Evolutionary conservation across 805 yeast species (phyloP).

Genomic region (Ogataea kodamae): DNA sequence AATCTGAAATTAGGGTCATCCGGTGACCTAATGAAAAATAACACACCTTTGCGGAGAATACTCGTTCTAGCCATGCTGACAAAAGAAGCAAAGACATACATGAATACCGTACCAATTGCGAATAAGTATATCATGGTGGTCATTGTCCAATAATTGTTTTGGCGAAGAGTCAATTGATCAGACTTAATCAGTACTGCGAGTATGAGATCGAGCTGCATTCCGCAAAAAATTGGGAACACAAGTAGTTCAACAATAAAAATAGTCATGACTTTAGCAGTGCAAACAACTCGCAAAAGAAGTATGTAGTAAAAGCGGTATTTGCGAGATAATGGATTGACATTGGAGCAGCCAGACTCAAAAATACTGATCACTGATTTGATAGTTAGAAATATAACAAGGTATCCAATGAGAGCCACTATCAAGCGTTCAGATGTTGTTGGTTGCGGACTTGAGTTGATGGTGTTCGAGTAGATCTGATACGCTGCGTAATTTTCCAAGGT

Average conservation of each 20-base stretch:
- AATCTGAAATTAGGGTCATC: slow-evolving; percentile 89
- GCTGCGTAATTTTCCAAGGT: no score
- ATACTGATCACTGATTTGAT: slow-evolving; percentile 21
- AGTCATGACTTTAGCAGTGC: slow-evolving; percentile 69
- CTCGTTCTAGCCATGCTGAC: slow-evolving; percentile 76
- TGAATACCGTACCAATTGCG: slow-evolving; percentile 75
- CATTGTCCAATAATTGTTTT: slow-evolving; percentile 1
- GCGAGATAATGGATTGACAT: slow-evolving; percentile 46
- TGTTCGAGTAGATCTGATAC: slow-evolving; percentile 17
- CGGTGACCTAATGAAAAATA: slow-evolving; percentile 89
- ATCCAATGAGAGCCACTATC: slow-evolving; percentile 21
- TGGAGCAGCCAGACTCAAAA: slow-evolving; percentile 30
- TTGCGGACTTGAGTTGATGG: slow-evolving; percentile 24
- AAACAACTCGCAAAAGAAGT: slow-evolving; percentile 48
- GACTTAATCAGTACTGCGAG: slow-evolving; percentile 51
- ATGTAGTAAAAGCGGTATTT: slow-evolving; percentile 49
- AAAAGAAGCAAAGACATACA: slow-evolving; percentile 82
- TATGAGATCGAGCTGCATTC: slow-evolving; percentile 68
- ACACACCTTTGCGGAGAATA: slow-evolving; percentile 81
- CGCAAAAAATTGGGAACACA: slow-evolving; percentile 86
- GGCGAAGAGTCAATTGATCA: slow-evolving; percentile 8
- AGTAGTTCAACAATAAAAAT: slow-evolving; percentile 76
- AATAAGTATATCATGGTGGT: slow-evolving; percentile 31
- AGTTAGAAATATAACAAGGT: slow-evolving; percentile 7
- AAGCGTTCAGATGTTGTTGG: slow-evolving; percentile 18